Base-by-base conservation (phyloP, 2,329 filamentous ascomycete species). In the Cladorrhinum sp. region DNA sequence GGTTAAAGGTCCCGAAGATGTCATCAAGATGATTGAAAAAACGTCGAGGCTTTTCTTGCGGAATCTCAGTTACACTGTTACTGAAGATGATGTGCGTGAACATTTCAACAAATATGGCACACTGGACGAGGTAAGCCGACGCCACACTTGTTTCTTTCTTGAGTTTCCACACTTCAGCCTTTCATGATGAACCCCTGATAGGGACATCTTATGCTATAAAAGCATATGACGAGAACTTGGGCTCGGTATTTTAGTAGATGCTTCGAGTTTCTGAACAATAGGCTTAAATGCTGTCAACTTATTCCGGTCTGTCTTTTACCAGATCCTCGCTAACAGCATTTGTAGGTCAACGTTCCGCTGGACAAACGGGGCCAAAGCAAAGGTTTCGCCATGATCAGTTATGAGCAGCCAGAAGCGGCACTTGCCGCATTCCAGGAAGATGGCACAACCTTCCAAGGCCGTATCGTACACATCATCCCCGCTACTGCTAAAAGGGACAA, bases 161-260 rank as follows among this genome's bases (percentile, higher is more conserved):
- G 52, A 57, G 58, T 48, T 49, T 25, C 50, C 41, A 25, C 38
- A 50, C 48, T 56, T 52, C 58, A 58, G 49, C 61, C 61, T 67
- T 70, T 65, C 66, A 85, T 93, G 95, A 98, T 98, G 93, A 98
- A 91, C 80, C 85, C 85, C 90, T 90, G 95, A 98, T 98, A 98
- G 95, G 95, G 95, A 98, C 95, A 98, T 87, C 93, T 92, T 90
- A 97, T 93, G 90, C 90, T n/a, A n/a, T 52, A 70, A 75, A 76
- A 72, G 91, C 90, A 92, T 81, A 81, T 98, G 93, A 96, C 93
- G 90, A 86, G 81, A 92, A 83, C 77, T 79, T 86, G 87, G 89
- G 88, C 88, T 92, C 88, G 91, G 85, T 90, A 95, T 96, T 96
- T 96, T 99, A 97, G 95, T 99, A 99, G 93, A 98, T 96, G 91